Evolutionary conservation across 2,329 filamentous ascomycete genomes (phyloP), one percentile per base, ranked within the genome.

Genomic region (Juglanconis oblonga): DNA sequence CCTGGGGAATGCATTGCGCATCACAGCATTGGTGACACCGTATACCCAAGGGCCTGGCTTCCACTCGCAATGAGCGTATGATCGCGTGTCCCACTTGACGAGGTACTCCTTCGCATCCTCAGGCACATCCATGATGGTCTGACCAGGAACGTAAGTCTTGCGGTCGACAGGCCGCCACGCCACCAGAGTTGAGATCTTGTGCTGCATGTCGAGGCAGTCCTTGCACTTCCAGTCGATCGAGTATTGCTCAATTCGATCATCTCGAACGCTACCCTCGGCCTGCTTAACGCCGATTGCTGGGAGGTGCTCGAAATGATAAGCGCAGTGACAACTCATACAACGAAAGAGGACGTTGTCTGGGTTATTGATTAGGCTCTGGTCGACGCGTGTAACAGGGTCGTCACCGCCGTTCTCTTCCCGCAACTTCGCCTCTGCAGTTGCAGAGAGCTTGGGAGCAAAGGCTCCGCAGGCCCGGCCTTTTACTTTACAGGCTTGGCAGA

Each of bases 41-140:
- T 85, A 94, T 1, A 96, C 83, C 95, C 95, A 99, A 14, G 89
- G 82, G 11, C 94, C 95, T 9, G 92, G 86, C 81, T 92, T 90
- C 95, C 96, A 99, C 6, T 80, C 81, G 56, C 90, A 91, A 65
- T 91, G 88, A 64, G 87, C 89, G 69, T 97, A 96, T 0, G 94
- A 97, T 58, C 85, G 81, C 0, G 81, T 79, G 49, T 89, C 86
- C 91, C 93, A 98, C 71, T 95, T 97, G 67, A 99, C 77, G 2
- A 99, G 82, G 69, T 98, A 99, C 66, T 97, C 92, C 65, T 93
- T 93, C n/a, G 90, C 81, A 57, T 92, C 89, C 68, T 95, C 89
- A 10, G 76, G 73, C n/a, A 91, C 76, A 56, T 83, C 76, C 33
- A 85, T 76, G 52, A 81, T 79, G 1, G 77, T 76, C 55, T 81